phyloP scores from a whole-genome alignment of 768 basidiomycete genomes.

The Termitomyces eurrhizus region DNA sequence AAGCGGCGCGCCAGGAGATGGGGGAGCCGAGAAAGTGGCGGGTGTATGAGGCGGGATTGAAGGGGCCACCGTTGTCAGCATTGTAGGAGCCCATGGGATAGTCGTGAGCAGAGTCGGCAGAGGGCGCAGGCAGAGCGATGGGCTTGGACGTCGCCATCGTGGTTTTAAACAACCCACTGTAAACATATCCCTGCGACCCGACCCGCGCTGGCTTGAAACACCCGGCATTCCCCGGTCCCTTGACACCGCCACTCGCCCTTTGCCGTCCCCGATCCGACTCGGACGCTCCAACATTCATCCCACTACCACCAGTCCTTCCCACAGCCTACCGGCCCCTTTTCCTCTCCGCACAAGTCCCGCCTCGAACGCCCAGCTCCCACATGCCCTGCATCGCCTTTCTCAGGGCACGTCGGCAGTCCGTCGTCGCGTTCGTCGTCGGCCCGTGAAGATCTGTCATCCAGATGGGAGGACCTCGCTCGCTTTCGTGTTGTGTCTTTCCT shows the following conservation, averaged over 20 bases:
- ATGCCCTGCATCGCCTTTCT: too few species aligned
- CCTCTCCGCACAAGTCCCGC: too few species aligned
- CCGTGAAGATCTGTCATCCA: too few species aligned
- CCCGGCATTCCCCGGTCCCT: background rate
- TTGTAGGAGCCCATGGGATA: constrained; percentile 48
- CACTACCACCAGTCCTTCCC: too few species aligned
- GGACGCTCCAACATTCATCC: background rate
- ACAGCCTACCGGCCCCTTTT: too few species aligned
- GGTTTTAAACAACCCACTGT: constrained; percentile 6
- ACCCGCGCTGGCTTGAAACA: constrained; percentile 1
- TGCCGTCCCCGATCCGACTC: background rate
- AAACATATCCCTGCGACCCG: background rate
- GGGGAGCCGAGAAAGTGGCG: constrained; percentile 70
- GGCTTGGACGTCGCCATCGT: constrained; percentile 34
- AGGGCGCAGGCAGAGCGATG: constrained; percentile 39
- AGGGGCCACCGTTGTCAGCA: constrained; percentile 39
- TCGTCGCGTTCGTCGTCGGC: too few species aligned
- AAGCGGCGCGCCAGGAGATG: constrained; percentile 65
- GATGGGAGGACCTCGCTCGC: too few species aligned
- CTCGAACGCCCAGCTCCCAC: too few species aligned
- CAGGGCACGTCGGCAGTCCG: too few species aligned
- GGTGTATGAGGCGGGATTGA: constrained; percentile 66
- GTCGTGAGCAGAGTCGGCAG: constrained; percentile 17
- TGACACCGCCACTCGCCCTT: background rate
- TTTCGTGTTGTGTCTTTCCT: too few species aligned